Evolutionary conservation across 2,329 filamentous ascomycete genomes (phyloP).

Genomic region (Aplosporella prunicola): DNA sequence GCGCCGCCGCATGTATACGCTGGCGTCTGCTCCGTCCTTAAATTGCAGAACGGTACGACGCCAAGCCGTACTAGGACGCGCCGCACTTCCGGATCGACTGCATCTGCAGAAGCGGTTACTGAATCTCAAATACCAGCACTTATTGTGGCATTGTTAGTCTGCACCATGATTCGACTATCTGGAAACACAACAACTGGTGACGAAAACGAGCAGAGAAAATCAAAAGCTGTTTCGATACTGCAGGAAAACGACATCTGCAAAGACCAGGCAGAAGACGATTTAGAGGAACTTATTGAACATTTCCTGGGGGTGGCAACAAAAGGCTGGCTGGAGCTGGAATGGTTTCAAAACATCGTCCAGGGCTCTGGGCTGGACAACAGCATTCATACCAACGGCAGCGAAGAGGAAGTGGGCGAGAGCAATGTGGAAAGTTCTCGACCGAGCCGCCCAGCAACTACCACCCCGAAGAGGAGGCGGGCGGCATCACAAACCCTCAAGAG

Average conservation of each 20-base stretch:
- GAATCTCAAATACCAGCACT: conserved; percentile 40
- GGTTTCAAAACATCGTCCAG: conserved; percentile 13
- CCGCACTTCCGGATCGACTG: background rate
- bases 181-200: conserved; percentile 12
- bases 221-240: conserved; percentile 1
- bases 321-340: conserved; percentile 16
- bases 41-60: conserved; percentile 17
- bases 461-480: conserved; percentile 27
- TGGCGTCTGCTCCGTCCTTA: conserved; percentile 53
- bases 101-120: background rate
- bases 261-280: conserved; percentile 17
- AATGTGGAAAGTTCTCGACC: conserved; percentile 27
- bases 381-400: conserved; percentile 17
- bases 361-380: conserved; percentile 1
- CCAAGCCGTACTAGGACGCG: background rate
- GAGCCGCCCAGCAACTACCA: too few species aligned
- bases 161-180: conserved; percentile 45
- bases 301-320: conserved; percentile 6
- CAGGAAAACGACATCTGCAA: conserved; percentile 17
- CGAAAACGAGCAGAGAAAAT: conserved; percentile 4
- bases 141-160: conserved; percentile 52
- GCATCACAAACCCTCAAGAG: conserved; percentile 13
- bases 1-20: conserved; percentile 66
- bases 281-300: conserved; percentile 35
- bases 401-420: conserved; percentile 22